These are phyloP conservation scores for Hepatocystis sp. DNA, from an alignment of 169 alveolate genomes.

Conservation along the genomic window DNA sequence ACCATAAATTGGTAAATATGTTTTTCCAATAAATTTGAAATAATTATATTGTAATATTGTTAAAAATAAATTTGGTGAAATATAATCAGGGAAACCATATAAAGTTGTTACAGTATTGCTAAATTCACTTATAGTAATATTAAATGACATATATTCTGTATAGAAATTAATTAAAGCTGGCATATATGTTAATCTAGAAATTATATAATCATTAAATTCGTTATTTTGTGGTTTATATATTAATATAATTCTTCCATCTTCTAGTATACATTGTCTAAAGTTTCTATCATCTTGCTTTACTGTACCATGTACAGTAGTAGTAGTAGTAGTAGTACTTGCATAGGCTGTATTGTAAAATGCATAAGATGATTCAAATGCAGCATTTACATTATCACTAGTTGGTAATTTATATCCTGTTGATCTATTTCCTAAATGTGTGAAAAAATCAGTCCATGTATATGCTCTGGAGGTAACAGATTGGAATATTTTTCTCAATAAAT, in stretches of 20 bases:
- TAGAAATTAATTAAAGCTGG: constrained; percentile 57
- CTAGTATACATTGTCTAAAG: constrained; percentile 23
- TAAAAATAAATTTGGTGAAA: constrained; percentile 31
- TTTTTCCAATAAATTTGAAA: constrained; percentile 36
- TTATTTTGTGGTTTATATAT: constrained; percentile 41
- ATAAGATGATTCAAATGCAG: not conserved
- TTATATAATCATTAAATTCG: constrained; percentile 40
- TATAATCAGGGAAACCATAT: constrained; percentile 62
- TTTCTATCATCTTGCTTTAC: not conserved
- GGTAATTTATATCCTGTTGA: not conserved
- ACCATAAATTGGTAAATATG: constrained; percentile 27
- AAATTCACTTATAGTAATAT: constrained; percentile 37
- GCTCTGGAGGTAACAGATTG: constrained; percentile 28
- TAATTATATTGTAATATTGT: constrained; percentile 50
- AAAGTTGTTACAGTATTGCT: constrained; percentile 19
- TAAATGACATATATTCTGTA: constrained; percentile 46
- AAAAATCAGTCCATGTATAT: constrained; percentile 44
- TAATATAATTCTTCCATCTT: constrained; percentile 24
- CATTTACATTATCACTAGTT: not conserved
- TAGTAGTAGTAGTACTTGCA: constrained; percentile 2
- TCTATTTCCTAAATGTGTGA: constrained; percentile 7
- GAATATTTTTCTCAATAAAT: constrained; percentile 25
- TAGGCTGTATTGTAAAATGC: too few relatives aligned
- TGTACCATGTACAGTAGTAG: not conserved
- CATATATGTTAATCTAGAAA: constrained; percentile 17